These are phyloP conservation scores for Pulveroboletus ravenelii DNA, from an alignment of 768 basidiomycete genomes.

Conservation along the genomic window DNA sequence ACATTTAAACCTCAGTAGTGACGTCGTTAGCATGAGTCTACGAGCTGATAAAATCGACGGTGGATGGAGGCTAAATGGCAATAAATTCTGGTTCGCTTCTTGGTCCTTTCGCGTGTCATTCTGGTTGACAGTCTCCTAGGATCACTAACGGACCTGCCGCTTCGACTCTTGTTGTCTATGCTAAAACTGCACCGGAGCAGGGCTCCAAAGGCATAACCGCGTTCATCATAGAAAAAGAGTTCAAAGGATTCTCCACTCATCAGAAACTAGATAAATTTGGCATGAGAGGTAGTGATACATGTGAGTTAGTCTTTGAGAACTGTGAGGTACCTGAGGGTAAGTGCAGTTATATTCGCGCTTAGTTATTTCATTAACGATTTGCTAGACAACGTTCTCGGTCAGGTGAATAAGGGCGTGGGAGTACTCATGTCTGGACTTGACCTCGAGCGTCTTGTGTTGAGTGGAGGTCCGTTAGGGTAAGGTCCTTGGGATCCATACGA, in stretches of 20 bases:
- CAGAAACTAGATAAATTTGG: conserved; percentile 94
- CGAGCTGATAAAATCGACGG: conserved; percentile 73
- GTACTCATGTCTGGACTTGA: conserved; percentile 96
- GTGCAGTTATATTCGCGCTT: conserved; percentile 6
- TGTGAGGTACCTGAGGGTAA: conserved; percentile 85
- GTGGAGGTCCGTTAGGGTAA: conserved; percentile 88
- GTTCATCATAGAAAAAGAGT: conserved; percentile 82
- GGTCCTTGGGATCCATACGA: conserved; percentile 9
- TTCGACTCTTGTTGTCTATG: conserved; percentile 89
- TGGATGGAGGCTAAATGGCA: conserved; percentile 80
- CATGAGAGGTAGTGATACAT: conserved; percentile 94
- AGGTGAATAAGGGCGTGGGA: conserved; percentile 70
- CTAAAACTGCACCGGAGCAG: conserved; percentile 74
- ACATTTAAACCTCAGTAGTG: conserved; percentile 42
- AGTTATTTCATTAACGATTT: background rate
- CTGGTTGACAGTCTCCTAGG: conserved; percentile 40
- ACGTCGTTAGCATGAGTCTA: conserved; percentile 92
- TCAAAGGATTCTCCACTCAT: conserved; percentile 81
- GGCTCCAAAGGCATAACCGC: conserved; percentile 88
- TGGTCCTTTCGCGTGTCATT: background rate
- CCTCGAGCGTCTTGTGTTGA: conserved; percentile 85
- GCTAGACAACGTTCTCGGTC: conserved; percentile 79
- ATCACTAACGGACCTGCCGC: conserved; percentile 94
- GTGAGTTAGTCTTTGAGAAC: conserved; percentile 88
- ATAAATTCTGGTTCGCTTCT: conserved; percentile 78